Evolutionary conservation across 148 eudicot genomes (phyloP), one percentile per base, ranked within the genome.

Genomic region (Vaccinium darrowii): DNA sequence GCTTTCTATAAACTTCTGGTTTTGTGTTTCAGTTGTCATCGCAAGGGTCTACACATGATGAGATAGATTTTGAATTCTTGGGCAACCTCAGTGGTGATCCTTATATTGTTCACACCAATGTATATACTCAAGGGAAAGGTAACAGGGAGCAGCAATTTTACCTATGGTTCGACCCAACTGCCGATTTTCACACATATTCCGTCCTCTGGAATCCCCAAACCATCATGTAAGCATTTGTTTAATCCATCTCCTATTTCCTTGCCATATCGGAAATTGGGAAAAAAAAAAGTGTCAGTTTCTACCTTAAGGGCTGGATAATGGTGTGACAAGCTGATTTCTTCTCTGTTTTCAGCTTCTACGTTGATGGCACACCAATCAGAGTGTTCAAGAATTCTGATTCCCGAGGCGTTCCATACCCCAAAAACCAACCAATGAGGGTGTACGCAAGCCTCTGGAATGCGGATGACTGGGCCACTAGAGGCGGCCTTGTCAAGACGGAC

Each of bases 51-150:
- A 69, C 74, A 12, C 74, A 69, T 69, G 74, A 69, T 27, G 74
- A 69, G 74, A 25, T 69, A 69, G 74, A 69, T 27, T 27, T 69
- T 69, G 74, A 69, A 25, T 69, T 69, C 74, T 69, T 69, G 74
- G 74, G 74, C 16, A 69, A 69, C 74, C 74, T 69, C 43, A 69
- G 74, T 12, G 74, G 74, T 69, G 43, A 69, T 69, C 74, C 74
- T 5, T 69, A 69, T 69, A 27, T 69, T 69, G 39, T 69, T 27
- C 74, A 69, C 74, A 69, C 74, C 39, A 69, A 69, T 27, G 16
- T 69, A 69, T 69, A 12, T 12, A 27, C 74, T 18, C 74, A 69
- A 69, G 74, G 74, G 39, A 69, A 69, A 27, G 74, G 74, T 27
- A 5, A 7, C 5, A 69, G 74, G 74, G 74, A 69, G 74, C 74